A percentile compares a stretch with the other conserved stretches of the same genome.
Conservation (phyloP, 306 rosid species). For the Dalbergia cultrata region DNA sequence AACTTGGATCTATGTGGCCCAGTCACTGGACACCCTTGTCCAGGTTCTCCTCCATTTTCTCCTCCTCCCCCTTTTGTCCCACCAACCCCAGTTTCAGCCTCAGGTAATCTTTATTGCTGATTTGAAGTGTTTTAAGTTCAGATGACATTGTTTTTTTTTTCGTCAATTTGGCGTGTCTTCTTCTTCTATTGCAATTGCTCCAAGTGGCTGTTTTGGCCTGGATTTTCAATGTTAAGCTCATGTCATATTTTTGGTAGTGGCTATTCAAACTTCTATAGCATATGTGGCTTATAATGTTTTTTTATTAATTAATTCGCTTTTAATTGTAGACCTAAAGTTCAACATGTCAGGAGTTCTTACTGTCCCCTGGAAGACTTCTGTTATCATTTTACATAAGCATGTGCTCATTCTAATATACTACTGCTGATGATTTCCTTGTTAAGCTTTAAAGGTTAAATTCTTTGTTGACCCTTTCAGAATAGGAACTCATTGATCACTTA, state of each 20-base stretch:
- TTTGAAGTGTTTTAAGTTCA: neutral
- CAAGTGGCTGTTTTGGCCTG: neutral
- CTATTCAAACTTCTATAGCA: neutral
- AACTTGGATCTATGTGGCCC: no score
- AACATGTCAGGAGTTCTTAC: neutral
- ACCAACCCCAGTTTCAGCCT: conserved; percentile 50
- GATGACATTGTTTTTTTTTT: conserved; percentile 6
- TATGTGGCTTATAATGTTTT: neutral
- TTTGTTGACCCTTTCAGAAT: neutral
- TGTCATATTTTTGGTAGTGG: neutral
- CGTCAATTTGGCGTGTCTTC: no score
- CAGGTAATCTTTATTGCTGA: conserved; percentile 2
- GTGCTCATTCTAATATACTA: neutral
- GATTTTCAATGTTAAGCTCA: neutral
- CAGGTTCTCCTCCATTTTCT: no score
- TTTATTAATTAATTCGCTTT: neutral
- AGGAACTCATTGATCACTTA: neutral
- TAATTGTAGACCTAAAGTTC: conserved; percentile 1
- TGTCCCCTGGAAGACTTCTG: neutral
- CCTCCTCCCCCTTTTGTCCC: no score
- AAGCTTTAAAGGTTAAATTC: conserved; percentile 10
- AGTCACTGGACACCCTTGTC: no score
- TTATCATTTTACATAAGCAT: conserved; percentile 16
- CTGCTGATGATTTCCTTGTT: neutral
- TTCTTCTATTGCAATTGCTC: neutral